Evolutionary conservation across 2,329 filamentous ascomycete species (phyloP).

Genomic region (Colletotrichum camelliae): DNA sequence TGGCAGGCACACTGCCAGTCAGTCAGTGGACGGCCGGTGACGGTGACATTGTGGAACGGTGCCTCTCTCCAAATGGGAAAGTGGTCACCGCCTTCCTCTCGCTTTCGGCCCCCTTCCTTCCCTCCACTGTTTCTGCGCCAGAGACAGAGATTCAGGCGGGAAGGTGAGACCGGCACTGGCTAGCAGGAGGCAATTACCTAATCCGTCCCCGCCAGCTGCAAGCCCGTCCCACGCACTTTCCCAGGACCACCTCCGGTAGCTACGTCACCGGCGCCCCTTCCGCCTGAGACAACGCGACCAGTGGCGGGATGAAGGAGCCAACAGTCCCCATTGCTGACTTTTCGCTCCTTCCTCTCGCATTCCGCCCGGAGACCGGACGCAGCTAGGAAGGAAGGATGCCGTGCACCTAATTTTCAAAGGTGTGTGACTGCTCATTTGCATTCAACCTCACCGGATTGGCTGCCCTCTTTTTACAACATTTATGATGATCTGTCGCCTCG

Average conservation of each 20-base stretch:
- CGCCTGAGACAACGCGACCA: background rate
- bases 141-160: background rate
- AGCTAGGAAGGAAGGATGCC: too few species aligned
- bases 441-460: background rate
- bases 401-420: background rate
- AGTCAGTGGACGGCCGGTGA: background rate
- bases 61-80: background rate
- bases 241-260: background rate
- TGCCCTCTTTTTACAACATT: background rate
- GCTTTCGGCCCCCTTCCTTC: background rate
- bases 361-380: background rate
- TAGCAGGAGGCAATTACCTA: background rate
- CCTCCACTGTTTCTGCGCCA: background rate
- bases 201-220: constrained; percentile 5
- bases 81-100: background rate
- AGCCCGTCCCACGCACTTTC: background rate
- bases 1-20: background rate
- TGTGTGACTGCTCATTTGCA: background rate
- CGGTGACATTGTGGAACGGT: background rate
- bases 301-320: background rate
- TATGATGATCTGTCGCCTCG: background rate
- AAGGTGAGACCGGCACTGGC: background rate
- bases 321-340: background rate
- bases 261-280: background rate
- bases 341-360: background rate